Conservation (phyloP, 2,329 filamentous ascomycete species). For the Fusarium citri region DNA sequence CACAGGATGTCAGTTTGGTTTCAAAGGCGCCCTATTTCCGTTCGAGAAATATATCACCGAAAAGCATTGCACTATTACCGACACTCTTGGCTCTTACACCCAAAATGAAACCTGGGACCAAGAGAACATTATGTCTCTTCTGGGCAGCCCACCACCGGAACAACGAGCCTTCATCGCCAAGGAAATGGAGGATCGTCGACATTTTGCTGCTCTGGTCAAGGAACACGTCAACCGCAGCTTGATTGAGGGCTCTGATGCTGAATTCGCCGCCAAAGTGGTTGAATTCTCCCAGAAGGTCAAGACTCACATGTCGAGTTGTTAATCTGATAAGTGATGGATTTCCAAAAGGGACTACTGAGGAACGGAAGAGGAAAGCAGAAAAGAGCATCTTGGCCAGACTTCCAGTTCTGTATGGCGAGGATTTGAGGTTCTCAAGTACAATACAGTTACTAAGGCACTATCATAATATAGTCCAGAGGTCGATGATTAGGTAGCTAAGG, state of each 20-base stretch:
- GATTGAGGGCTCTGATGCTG: constrained; percentile 18
- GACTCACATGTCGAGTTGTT: constrained; percentile 8
- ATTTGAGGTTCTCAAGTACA: not conserved
- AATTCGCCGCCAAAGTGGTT: constrained; percentile 15
- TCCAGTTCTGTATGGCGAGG: too few species aligned
- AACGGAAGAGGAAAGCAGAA: too few species aligned
- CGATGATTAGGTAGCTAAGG: too few species aligned
- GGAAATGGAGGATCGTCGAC: constrained; percentile 17
- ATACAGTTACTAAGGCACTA: not conserved
- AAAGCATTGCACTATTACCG: not conserved
- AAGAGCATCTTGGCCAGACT: too few species aligned
- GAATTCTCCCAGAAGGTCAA: constrained; percentile 3
- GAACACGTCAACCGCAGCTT: not conserved
- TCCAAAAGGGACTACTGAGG: not conserved
- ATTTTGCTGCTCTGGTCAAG: constrained; percentile 22
- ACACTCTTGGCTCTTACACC: not conserved
- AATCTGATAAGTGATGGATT: not conserved
- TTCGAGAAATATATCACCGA: constrained; percentile 15
- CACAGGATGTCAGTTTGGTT: constrained; percentile 31
- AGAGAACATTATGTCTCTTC: not conserved
- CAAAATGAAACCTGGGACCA: constrained; percentile 23
- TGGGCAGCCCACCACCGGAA: not conserved
- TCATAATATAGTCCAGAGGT: not conserved
- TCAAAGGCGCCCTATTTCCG: constrained; percentile 24
- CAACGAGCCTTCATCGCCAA: constrained; percentile 5